These are phyloP conservation scores for Hyaloperonospora brassicae DNA, from an alignment of 352 stramenopile species.

Conservation along the genomic window DNA sequence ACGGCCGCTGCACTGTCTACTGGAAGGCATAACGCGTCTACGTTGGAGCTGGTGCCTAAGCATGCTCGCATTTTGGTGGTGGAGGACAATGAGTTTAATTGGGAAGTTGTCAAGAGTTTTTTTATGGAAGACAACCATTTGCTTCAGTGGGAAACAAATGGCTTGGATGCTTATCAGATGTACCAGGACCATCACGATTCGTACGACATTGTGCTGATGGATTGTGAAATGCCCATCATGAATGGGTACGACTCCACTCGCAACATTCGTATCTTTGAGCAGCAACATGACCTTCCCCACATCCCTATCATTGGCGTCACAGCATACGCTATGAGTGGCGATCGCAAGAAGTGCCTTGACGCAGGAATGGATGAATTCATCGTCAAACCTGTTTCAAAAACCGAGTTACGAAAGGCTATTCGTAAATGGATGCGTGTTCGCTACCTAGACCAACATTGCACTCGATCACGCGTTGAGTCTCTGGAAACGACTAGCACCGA, in stretches of 20 bases:
- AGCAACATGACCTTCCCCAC: constrained; percentile 49
- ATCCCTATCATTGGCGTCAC: constrained; percentile 82
- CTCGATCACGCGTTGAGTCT: constrained; percentile 8
- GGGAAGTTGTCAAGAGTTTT: constrained; percentile 86
- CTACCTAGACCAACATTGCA: constrained; percentile 44
- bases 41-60: constrained; percentile 39
- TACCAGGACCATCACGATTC: constrained; percentile 69
- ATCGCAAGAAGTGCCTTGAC: constrained; percentile 76
- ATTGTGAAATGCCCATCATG: constrained; percentile 86
- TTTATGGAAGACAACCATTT: constrained; percentile 75
- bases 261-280: constrained; percentile 66
- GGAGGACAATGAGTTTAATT: constrained; percentile 88
- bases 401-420: constrained; percentile 51
- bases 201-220: constrained; percentile 80
- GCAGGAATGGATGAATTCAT: constrained; percentile 84
- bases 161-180: constrained; percentile 53
- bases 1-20: constrained; percentile 12
- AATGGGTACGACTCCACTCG: constrained; percentile 69
- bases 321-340: constrained; percentile 78
- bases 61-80: constrained; percentile 75
- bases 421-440: constrained; percentile 75
- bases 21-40: constrained; percentile 16
- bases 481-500: constrained; percentile 12
- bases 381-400: constrained; percentile 78
- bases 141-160: constrained; percentile 78